Evolutionary conservation across 768 basidiomycete genomes (phyloP).

Genomic region (Amanita exitialis): DNA sequence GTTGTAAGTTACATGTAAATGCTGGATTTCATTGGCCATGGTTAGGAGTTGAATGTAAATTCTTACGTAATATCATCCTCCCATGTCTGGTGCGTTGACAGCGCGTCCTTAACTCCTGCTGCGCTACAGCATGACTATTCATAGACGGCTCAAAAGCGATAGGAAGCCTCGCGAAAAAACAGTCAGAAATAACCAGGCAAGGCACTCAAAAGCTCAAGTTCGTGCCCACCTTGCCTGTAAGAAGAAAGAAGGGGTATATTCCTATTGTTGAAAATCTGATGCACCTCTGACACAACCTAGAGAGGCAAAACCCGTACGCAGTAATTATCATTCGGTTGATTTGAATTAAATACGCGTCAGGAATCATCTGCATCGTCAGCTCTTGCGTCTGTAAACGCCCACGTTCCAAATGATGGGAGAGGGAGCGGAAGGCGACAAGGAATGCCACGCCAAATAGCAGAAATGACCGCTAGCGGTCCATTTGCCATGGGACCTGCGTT

Average conservation of each 20-base stretch:
- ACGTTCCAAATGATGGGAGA: slow-evolving; percentile 36
- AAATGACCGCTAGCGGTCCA: slow-evolving; percentile 82
- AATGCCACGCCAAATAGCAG: slow-evolving; percentile 38
- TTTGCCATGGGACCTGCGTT: slow-evolving; percentile 81
- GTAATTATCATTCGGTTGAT: slow-evolving; percentile 15
- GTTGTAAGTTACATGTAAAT: slow-evolving; percentile 77
- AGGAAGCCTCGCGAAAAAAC: slow-evolving; percentile 64
- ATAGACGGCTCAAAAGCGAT: slow-evolving; percentile 51
- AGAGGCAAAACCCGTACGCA: slow-evolving; percentile 32
- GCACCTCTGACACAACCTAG: slow-evolving; percentile 16
- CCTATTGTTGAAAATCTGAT: slow-evolving; percentile 9
- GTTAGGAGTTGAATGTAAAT: background rate
- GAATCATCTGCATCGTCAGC: background rate
- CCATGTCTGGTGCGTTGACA: slow-evolving; percentile 18
- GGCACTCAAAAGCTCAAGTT: slow-evolving; percentile 75
- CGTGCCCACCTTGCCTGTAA: slow-evolving; percentile 63
- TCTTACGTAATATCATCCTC: background rate
- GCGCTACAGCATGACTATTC: slow-evolving; percentile 14
- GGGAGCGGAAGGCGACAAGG: slow-evolving; percentile 48
- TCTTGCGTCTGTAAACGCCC: slow-evolving; percentile 24
- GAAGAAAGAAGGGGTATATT: slow-evolving; percentile 74
- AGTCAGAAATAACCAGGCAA: slow-evolving; percentile 60
- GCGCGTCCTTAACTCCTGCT: background rate
- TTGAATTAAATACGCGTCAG: slow-evolving; percentile 15
- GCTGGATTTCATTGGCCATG: slow-evolving; percentile 40